Evolutionary conservation across 768 basidiomycete genomes (phyloP).

Genomic region (Myochromella boudieri): DNA sequence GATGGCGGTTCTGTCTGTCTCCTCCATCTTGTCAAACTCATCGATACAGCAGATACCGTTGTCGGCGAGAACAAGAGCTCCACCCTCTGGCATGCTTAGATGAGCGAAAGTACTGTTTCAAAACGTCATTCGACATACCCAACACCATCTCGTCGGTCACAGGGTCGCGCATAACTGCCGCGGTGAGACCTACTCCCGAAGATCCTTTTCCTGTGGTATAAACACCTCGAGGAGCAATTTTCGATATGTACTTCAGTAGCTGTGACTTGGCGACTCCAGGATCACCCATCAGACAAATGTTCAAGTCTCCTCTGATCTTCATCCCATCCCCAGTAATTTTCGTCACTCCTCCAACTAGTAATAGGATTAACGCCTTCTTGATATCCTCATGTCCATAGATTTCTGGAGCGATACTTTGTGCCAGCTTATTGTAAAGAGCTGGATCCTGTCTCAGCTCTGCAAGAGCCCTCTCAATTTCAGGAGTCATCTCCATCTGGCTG

Average conservation of each 20-base stretch:
- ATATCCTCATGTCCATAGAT: conserved; percentile 98
- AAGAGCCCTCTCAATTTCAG: conserved; percentile 74
- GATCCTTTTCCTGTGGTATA: conserved; percentile 99
- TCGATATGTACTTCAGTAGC: conserved; percentile 95
- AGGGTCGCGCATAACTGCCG: conserved; percentile 98
- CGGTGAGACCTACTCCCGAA: conserved; percentile 97
- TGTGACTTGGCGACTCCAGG: conserved; percentile 99
- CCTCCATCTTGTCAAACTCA: conserved; percentile 99
- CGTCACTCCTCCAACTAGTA: conserved; percentile 94
- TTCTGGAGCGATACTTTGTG: conserved; percentile 95
- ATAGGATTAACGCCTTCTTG: conserved; percentile 90
- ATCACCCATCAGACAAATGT: conserved; percentile 98
- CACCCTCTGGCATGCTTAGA: conserved; percentile 72
- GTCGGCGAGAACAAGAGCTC: conserved; percentile 97
- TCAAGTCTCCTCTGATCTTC: conserved; percentile 98
- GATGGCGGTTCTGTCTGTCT: conserved; percentile 94
- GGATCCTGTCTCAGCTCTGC: conserved; percentile 69
- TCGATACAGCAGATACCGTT: conserved; percentile 99
- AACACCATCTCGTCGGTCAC: conserved; percentile 99
- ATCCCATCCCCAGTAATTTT: conserved; percentile 96
- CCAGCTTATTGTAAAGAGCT: conserved; percentile 82
- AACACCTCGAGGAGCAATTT: conserved; percentile 95
- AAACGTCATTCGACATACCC: conserved; percentile 51
- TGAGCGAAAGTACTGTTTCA: not conserved
- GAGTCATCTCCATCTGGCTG: conserved; percentile 89